Conservation (phyloP, 192 early-diverging fungal genomes). For the Linnemannia exigua region DNA sequence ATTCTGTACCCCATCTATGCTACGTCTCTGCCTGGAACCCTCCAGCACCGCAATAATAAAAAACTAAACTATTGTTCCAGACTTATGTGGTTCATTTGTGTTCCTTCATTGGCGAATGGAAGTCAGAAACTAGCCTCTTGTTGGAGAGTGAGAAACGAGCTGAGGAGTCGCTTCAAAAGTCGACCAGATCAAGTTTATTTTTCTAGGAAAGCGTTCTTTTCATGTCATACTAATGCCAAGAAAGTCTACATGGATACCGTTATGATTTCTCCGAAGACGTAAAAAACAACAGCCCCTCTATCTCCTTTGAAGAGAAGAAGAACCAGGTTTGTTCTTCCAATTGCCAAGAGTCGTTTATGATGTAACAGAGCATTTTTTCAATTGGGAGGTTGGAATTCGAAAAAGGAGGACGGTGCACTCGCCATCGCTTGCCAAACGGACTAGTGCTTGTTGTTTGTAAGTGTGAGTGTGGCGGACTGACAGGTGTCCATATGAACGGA, state of each 20-base stretch:
- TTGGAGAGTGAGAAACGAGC: not conserved
- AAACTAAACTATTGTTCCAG: not conserved
- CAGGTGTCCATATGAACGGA: not conserved
- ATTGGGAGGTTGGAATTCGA: too few species aligned
- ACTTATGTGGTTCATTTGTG: not conserved
- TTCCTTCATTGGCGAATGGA: not conserved
- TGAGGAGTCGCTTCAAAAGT: not conserved
- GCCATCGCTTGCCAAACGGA: too few species aligned
- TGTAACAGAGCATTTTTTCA: too few species aligned
- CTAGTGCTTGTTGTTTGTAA: too few species aligned
- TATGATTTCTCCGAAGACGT: too few species aligned
- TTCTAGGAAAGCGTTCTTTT: not conserved
- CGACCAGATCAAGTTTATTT: not conserved
- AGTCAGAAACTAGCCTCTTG: not conserved
- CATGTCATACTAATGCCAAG: too few species aligned
- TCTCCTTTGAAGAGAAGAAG: too few species aligned
- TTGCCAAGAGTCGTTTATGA: too few species aligned
- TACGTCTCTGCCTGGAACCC: not conserved
- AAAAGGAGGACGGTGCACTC: too few species aligned
- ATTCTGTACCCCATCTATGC: not conserved
- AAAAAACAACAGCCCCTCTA: too few species aligned
- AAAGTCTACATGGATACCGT: too few species aligned
- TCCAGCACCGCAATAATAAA: not conserved
- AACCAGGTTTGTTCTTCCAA: too few species aligned
- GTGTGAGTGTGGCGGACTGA: not conserved